Base-by-base conservation (phyloP, 2,329 filamentous ascomycete species). In the Ophioceras dolichostomum region DNA sequence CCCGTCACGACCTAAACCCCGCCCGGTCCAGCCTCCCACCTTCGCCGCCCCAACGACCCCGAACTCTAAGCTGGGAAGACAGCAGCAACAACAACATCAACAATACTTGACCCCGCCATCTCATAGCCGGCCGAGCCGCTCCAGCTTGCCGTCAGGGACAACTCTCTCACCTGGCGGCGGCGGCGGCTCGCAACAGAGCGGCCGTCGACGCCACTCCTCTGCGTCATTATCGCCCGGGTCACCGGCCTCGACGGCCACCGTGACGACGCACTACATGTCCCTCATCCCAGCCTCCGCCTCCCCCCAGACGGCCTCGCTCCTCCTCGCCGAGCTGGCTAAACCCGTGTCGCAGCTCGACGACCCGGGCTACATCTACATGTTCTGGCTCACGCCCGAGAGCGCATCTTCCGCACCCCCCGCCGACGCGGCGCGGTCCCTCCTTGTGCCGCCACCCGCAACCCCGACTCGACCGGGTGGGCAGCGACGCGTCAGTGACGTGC, bases 321-420 rank as follows among this genome's bases (percentile, higher is more conserved):
- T 96, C 4, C 70, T 89, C 41, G 66, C 79, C 3, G 88, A 96
- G 56, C 68, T 96, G 9, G 74, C 67, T 59, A 54, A 91, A 72
- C 64, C 86, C 1, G 73, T 88, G 32, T 87, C 85, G 0, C 64
- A 74, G 17, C 64, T 70, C 38, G 84, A 91, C 46, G 84, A 93
- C 47, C 67, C 81, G 10, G 91, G 91, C 27, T 98, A 91, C 61
- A 96, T 98, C 47, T 98, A 98, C 68, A 94, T 98, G 58, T 98
- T 96, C 68, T 95, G 89, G 87, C 70, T 95, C 17, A 95, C 86
- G 0, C 78, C 86, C 22, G 66, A 72, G 26, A 70, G 68, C 2
- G 55, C 67, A 0, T 56, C 71, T 0, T 62, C 68, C 1, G 17
- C 14, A 13, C 67, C 74, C 0, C 67, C 78, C 0, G 64, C 65